Conservation (phyloP, 495 filamentous ascomycete species). For the Penicillium crystallinum region DNA sequence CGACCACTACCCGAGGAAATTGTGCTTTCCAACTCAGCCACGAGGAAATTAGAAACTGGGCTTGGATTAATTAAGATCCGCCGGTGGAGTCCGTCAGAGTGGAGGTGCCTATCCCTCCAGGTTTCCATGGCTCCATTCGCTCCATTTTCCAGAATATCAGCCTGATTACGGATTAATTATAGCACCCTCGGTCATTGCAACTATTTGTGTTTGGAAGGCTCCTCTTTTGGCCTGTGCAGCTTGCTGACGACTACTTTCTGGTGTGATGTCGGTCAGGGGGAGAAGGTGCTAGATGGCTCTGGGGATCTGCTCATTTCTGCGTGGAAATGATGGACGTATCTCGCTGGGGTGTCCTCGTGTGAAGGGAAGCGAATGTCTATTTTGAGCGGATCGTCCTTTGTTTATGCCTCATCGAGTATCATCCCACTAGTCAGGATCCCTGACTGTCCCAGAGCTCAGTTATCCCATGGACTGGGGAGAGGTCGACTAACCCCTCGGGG, state of each 20-base stretch:
- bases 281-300: no score
- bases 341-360: background rate
- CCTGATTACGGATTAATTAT: background rate
- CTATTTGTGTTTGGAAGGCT: background rate
- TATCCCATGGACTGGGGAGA: background rate
- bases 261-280: background rate
- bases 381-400: background rate
- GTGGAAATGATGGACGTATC: background rate
- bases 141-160: conserved; percentile 10
- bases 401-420: background rate
- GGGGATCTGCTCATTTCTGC: background rate
- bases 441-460: background rate
- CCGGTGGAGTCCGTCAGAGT: conserved; percentile 13
- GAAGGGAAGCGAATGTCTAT: background rate
- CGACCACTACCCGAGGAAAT: conserved; percentile 2
- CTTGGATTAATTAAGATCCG: conserved; percentile 19
- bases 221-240: conserved; percentile 3
- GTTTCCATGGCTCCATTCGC: conserved; percentile 8
- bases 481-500: background rate
- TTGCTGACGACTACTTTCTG: background rate
- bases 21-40: conserved; percentile 2
- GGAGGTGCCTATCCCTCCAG: conserved; percentile 21
- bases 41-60: conserved; percentile 7
- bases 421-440: background rate
- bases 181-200: background rate